Conservation (phyloP, 345 rosid species). For the Salix dunnii region DNA sequence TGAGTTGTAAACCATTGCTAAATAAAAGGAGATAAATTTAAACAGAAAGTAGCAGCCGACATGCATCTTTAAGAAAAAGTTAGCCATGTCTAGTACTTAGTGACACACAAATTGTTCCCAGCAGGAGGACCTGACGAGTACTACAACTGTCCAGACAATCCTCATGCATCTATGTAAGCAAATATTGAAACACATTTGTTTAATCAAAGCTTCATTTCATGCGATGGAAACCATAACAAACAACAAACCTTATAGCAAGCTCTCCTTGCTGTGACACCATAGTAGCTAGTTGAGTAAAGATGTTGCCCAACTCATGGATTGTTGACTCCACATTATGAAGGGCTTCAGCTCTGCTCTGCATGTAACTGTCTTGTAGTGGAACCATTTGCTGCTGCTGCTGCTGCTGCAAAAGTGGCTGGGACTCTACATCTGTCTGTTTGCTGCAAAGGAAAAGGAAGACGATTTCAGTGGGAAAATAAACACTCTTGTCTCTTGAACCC, state of each 20-base stretch:
- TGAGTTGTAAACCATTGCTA: not conserved
- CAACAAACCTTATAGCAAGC: slow-evolving; percentile 69
- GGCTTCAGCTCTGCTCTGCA: slow-evolving; percentile 85
- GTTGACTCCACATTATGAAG: slow-evolving; percentile 81
- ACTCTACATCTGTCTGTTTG: slow-evolving; percentile 52
- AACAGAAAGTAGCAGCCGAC: not conserved
- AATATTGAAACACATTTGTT: not conserved
- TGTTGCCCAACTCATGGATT: slow-evolving; percentile 68
- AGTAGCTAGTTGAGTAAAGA: slow-evolving; percentile 76
- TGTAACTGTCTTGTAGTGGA: slow-evolving; percentile 71
- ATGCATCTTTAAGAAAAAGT: slow-evolving; percentile 5
- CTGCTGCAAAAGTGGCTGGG: slow-evolving; percentile 47
- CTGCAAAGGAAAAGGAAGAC: slow-evolving; percentile 29
- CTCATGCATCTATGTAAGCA: not conserved
- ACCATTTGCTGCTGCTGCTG: slow-evolving; percentile 67
- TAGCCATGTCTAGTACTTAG: not conserved
- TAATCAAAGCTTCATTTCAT: not conserved
- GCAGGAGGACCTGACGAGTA: not conserved
- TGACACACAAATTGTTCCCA: not conserved
- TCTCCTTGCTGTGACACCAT: slow-evolving; percentile 92
- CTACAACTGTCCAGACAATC: not conserved
- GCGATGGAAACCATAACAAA: slow-evolving; percentile 2
- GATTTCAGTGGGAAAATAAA: not conserved
- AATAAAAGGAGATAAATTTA: not conserved
- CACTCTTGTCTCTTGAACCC: too few relatives aligned